A percentile compares a stretch with the other conserved stretches of the same genome.
Evolutionary conservation across 306 rosid species (phyloP).

Genomic region (Fagus sylvatica): DNA sequence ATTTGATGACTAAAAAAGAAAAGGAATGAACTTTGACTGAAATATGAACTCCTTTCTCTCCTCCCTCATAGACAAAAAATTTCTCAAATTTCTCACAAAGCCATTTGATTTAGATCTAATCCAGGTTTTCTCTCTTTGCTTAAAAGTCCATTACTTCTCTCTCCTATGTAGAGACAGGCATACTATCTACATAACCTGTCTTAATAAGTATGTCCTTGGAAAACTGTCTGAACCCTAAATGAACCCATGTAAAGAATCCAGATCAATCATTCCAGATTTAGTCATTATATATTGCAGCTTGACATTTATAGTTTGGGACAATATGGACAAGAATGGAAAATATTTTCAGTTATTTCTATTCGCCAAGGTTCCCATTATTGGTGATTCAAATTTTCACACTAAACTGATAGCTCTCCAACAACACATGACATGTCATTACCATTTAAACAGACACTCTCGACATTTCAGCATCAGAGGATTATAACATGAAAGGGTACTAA

Average conservation of each 20-base stretch:
- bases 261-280: background rate
- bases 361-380: slow-evolving; percentile 2
- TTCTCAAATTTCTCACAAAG: background rate
- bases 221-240: background rate
- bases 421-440: background rate
- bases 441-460: background rate
- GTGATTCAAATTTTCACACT: slow-evolving; percentile 22
- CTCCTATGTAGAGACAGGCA: background rate
- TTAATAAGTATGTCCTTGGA: no score
- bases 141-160: background rate
- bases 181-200: no score
- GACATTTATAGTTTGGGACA: background rate
- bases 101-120: background rate
- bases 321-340: background rate
- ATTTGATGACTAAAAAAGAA: no score
- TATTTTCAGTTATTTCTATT: background rate
- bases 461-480: background rate
- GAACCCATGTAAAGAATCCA: background rate
- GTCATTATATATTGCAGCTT: background rate
- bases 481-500: background rate
- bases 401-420: slow-evolving; percentile 5
- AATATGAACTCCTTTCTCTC: no score
- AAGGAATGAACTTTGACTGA: no score
- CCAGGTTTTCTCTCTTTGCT: background rate
- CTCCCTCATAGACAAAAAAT: no score